A percentile compares a stretch with the other conserved stretches of the same genome.
Conservation (phyloP, 495 filamentous ascomycete genomes). For the Darksidea phi region DNA sequence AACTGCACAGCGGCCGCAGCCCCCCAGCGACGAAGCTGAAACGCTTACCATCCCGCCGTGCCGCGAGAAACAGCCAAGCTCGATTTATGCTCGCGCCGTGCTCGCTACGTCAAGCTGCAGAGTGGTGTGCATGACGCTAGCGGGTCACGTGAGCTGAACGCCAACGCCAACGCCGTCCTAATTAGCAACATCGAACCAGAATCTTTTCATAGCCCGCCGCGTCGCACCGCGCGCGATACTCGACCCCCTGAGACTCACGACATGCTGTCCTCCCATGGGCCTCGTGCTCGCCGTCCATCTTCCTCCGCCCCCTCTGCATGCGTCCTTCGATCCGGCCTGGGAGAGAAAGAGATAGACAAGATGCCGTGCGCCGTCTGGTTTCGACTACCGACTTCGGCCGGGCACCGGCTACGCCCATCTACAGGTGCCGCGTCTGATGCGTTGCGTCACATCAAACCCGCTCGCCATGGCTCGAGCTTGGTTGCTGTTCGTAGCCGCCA, state of each 20-base stretch:
- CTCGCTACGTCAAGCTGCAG: conserved; percentile 1
- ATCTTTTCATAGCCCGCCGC: conserved; percentile 18
- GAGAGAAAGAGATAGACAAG: neutral
- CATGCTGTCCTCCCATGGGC: conserved; percentile 14
- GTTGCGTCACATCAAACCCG: too few species aligned
- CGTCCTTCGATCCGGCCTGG: neutral
- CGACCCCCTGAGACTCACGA: conserved; percentile 12
- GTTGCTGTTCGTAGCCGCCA: too few species aligned
- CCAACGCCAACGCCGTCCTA: too few species aligned
- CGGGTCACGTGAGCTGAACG: neutral
- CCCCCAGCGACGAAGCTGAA: neutral
- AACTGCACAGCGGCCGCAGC: too few species aligned
- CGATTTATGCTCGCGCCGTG: neutral
- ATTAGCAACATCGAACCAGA: too few species aligned
- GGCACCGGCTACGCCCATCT: conserved; percentile 5
- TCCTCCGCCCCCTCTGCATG: conserved; percentile 5
- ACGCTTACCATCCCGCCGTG: neutral
- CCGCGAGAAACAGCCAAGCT: too few species aligned
- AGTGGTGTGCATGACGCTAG: conserved; percentile 1
- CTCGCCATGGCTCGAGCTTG: too few species aligned
- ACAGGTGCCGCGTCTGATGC: conserved; percentile 13
- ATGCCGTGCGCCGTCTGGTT: neutral
- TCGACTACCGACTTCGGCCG: conserved; percentile 19
- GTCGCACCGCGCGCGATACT: conserved; percentile 20
- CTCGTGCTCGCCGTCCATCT: conserved; percentile 1